A percentile compares a stretch with the other conserved stretches of the same genome.
Conservation (phyloP, 164 flowering plant species). For the Echeveria elegans region DNA sequence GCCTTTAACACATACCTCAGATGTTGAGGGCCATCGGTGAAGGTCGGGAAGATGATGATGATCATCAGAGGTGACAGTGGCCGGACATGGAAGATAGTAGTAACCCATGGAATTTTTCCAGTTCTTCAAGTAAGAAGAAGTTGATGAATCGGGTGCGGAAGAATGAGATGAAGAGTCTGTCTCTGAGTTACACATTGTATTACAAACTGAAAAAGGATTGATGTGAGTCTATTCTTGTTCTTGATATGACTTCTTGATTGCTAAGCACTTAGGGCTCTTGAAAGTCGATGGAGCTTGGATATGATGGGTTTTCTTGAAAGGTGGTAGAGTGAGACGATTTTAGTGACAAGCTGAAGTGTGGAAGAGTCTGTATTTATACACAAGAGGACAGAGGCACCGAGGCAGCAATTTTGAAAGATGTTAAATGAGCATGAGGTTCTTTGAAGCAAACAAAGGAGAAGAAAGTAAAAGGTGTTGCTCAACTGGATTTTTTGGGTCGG, state of each 20-base stretch:
- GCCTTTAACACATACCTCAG: constrained; percentile 51
- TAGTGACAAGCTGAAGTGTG: not conserved
- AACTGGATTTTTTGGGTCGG: not conserved
- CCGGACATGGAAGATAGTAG: constrained; percentile 3
- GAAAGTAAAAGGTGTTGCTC: not conserved
- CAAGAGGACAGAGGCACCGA: not conserved
- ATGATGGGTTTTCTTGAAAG: not conserved
- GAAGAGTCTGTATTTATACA: not conserved
- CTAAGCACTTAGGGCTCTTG: not conserved
- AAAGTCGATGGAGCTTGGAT: too few species aligned
- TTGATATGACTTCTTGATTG: not conserved
- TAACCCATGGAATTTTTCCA: not conserved
- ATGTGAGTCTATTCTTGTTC: not conserved
- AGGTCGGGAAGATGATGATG: constrained; percentile 26
- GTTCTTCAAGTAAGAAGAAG: not conserved
- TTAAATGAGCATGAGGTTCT: not conserved
- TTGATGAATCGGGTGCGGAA: not conserved
- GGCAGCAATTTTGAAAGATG: not conserved
- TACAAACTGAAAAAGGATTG: not conserved
- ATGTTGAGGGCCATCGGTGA: constrained; percentile 67
- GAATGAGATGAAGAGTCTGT: not conserved
- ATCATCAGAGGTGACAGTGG: not conserved
- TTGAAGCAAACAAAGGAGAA: too few species aligned
- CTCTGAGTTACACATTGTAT: not conserved
- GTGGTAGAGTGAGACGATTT: not conserved